Evolutionary conservation across 768 basidiomycete species (phyloP).

Genomic region (Boletales sp.): DNA sequence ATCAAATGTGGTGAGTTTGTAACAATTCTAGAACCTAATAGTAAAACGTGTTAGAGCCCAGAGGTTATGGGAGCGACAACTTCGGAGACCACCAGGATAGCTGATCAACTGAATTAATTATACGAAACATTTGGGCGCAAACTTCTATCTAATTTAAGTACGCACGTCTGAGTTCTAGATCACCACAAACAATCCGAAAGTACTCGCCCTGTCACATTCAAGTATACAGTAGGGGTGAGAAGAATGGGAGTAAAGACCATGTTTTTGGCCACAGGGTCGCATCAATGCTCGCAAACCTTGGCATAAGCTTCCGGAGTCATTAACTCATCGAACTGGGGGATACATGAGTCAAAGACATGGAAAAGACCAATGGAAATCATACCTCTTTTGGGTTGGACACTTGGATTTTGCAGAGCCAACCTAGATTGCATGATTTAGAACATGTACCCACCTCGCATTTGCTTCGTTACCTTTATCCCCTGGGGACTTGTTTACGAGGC

Average conservation of each 20-base stretch:
- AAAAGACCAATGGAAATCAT: constrained; percentile 12
- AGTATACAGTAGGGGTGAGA: constrained; percentile 1
- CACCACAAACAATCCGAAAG: not conserved
- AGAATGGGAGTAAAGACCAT: constrained; percentile 25
- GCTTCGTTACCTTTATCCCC: constrained; percentile 68
- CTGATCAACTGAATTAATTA: not conserved
- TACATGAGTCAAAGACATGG: not conserved
- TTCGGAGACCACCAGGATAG: too few relatives aligned
- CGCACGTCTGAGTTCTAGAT: constrained; percentile 5
- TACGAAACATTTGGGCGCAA: not conserved
- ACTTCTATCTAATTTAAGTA: constrained; percentile 12
- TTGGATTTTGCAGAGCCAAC: constrained; percentile 96
- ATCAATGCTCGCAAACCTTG: constrained; percentile 47
- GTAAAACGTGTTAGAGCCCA: too few relatives aligned
- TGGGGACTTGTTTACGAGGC: constrained; percentile 84
- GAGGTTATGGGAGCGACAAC: too few relatives aligned
- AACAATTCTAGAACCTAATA: too few relatives aligned
- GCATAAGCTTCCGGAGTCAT: constrained; percentile 77
- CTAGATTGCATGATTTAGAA: constrained; percentile 36
- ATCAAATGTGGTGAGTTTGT: too few relatives aligned
- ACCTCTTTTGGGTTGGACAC: constrained; percentile 78
- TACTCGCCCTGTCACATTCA: not conserved
- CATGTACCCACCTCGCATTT: not conserved
- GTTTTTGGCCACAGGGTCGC: not conserved
- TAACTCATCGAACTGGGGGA: constrained; percentile 59